Base-by-base conservation (phyloP, 345 rosid genomes). In the Murraya paniculata region DNA sequence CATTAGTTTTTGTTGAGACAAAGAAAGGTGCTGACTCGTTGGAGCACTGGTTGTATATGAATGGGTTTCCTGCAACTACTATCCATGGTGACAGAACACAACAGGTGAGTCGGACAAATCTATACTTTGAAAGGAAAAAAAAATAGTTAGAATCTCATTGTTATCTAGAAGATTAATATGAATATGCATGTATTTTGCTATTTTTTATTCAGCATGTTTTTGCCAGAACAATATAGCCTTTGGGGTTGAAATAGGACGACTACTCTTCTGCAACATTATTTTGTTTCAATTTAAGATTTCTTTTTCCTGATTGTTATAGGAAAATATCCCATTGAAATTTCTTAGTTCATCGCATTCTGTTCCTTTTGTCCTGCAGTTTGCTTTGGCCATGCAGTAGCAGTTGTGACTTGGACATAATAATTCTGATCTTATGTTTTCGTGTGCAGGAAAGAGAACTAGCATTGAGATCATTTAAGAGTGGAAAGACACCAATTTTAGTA, bases 1-100 rank as follows among this genome's bases (percentile, higher is more conserved):
- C 99, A 22, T 89, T 96, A 81, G 99, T 96, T 24, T 96, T 96
- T 84, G 99, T 96, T 80, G 99, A 96, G 91, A 96, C 99, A 60
- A 96, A 94, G 90, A 96, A 87, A 73, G 97, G 95, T 64, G 99
- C 99, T 69, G 99, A 96, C 84, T 83, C 97, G 14, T 84, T 96
- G 80, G 99, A 95, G 82, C 80, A 92, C 76, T 95, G 99, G 99
- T 73, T 95, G 79, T 91, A 87, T 83, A 71, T 78, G 68, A 96
- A 92, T 80, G 95, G 95, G 31, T 96, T 96, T 81, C 98, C 99
- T 60, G 97, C 99, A 68, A 94, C 98, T 71, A 83, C 93, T 36
- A 96, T 96, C 80, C 99, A 96, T 77, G 99, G 99, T 78, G 99
- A 95, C 81, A 89, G 99, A 90, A 58, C 92, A 74, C 99, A 95